phyloP scores from a whole-genome alignment of 2,329 filamentous ascomycete genomes.

The Coccinonectria pachysandricola region DNA sequence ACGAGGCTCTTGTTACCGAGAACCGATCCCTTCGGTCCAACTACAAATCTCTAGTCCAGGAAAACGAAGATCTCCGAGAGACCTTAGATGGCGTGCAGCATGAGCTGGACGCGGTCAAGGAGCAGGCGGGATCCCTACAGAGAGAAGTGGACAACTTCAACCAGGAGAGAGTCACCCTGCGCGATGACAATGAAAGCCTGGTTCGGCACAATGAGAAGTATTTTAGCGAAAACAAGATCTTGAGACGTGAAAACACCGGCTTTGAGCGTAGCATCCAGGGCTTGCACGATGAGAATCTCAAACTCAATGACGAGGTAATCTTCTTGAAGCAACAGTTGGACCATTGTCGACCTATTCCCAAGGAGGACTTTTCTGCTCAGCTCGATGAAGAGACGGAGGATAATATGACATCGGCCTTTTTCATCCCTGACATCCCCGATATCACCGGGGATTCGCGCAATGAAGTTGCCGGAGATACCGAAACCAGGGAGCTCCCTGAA shows the following conservation, averaged over 20 bases:
- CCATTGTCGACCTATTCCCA: conserved; percentile 28
- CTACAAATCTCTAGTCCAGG: conserved; percentile 30
- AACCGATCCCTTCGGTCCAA: conserved; percentile 34
- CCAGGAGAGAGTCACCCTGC: conserved; percentile 35
- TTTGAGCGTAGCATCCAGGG: conserved; percentile 36
- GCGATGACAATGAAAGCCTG: conserved; percentile 41
- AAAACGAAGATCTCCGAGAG: conserved; percentile 34
- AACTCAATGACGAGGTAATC: conserved; percentile 37
- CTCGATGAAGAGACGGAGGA: conserved; percentile 33
- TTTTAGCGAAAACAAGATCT: conserved; percentile 41
- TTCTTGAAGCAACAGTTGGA: conserved; percentile 35
- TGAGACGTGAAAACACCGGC: conserved; percentile 36
- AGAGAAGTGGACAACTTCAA: conserved; percentile 28
- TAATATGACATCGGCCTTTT: conserved; percentile 49
- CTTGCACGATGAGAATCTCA: conserved; percentile 35
- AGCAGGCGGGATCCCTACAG: conserved; percentile 30
- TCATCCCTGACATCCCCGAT: conserved; percentile 49
- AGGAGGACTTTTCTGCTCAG: conserved; percentile 25
- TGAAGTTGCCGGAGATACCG: conserved; percentile 20
- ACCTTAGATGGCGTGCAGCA: conserved; percentile 29
- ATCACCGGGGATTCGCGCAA: conserved; percentile 41
- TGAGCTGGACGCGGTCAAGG: conserved; percentile 30
- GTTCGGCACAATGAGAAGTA: conserved; percentile 46
- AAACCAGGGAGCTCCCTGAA: conserved; percentile 23
- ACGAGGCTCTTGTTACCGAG: conserved; percentile 32